Evolutionary conservation across 2,329 filamentous ascomycete species (phyloP).

Genomic region (Stachybotrys elegans): DNA sequence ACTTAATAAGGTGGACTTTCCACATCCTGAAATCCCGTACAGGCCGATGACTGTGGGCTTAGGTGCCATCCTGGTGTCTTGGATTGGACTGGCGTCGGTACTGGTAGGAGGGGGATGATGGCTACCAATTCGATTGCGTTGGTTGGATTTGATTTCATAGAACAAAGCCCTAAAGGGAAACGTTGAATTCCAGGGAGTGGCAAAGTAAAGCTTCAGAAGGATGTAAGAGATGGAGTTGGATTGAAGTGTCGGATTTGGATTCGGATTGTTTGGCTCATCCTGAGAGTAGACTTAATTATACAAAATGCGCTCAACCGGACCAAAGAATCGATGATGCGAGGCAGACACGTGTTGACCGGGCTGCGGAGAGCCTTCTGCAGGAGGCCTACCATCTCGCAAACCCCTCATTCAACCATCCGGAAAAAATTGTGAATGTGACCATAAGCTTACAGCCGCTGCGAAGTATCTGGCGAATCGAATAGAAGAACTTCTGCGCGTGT

Average conservation of each 20-base stretch:
- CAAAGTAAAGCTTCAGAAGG: not conserved
- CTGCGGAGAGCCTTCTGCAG: not conserved
- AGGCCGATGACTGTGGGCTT: slow-evolving; percentile 43
- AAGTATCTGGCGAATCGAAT: not conserved
- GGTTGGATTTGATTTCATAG: not conserved
- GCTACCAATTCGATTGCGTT: not conserved
- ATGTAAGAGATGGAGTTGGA: not conserved
- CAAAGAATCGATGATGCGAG: not conserved
- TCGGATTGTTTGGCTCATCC: not conserved
- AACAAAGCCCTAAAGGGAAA: no score
- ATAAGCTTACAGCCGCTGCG: no score
- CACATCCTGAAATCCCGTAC: slow-evolving; percentile 50
- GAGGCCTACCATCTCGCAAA: not conserved
- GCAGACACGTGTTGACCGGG: no score
- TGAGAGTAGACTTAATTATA: not conserved
- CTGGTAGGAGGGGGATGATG: not conserved
- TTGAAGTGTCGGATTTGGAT: not conserved
- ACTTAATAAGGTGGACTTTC: slow-evolving; percentile 43
- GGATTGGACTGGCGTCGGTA: not conserved
- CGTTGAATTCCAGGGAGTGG: not conserved
- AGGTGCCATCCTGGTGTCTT: not conserved
- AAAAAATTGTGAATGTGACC: no score
- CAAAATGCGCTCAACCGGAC: not conserved
- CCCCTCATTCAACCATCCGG: no score
- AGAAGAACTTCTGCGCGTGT: not conserved